These are phyloP conservation scores for Vicia faba DNA, from an alignment of 306 rosid genomes.

Conservation along the genomic window DNA sequence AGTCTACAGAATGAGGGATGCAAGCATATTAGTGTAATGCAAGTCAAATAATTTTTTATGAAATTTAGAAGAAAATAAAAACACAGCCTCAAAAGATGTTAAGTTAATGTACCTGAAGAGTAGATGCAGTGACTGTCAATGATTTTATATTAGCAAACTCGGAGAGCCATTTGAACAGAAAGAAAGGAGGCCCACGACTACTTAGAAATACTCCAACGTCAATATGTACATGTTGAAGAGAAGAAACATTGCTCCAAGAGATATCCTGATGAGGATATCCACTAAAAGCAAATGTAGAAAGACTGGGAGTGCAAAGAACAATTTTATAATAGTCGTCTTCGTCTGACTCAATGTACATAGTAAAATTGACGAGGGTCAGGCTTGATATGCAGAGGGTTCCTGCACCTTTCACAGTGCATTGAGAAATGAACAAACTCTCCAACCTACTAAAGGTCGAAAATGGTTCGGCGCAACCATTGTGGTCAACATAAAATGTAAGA, in stretches of 20 bases:
- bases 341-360: neutral
- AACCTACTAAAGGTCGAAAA: neutral
- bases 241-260: constrained; percentile 17
- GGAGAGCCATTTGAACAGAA: neutral
- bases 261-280: neutral
- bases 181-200: neutral
- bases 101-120: neutral
- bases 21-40: neutral
- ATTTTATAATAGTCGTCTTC: neutral
- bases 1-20: neutral
- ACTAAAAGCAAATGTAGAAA: neutral
- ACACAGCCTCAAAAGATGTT: neutral
- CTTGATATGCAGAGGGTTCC: neutral
- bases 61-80: neutral
- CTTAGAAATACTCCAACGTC: neutral
- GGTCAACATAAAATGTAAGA: neutral
- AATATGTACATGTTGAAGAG: constrained; percentile 9
- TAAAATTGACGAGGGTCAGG: neutral
- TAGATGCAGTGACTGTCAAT: neutral
- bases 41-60: neutral
- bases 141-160: neutral
- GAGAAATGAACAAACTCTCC: constrained; percentile 3
- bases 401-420: neutral
- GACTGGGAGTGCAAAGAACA: neutral
- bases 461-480: neutral